Evolutionary conservation across 1,284 basidiomycete genomes (phyloP).

Genomic region (Puccinia sorghi): DNA sequence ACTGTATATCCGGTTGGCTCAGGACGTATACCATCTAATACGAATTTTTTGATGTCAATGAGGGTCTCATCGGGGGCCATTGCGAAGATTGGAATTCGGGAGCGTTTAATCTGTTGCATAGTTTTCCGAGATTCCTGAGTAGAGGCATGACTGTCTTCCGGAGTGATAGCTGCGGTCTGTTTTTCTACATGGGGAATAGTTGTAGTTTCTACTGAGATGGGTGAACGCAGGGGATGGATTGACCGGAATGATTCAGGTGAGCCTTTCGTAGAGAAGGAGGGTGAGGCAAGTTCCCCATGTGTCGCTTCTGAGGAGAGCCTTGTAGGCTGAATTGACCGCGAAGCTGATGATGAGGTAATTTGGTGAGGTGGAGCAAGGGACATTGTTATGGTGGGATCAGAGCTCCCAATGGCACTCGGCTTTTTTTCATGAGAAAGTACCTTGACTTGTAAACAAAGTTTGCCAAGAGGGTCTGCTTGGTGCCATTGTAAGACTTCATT

Average conservation of each 20-base stretch:
- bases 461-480: conserved; percentile 19
- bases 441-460: conserved; percentile 29
- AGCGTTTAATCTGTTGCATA: conserved; percentile 32
- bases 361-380: conserved; percentile 6
- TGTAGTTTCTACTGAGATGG: conserved; percentile 11
- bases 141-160: background rate
- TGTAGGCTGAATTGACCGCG: background rate
- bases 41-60: conserved; percentile 22
- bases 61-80: conserved; percentile 35
- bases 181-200: conserved; percentile 8
- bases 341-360: conserved; percentile 6
- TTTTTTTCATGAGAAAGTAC: background rate
- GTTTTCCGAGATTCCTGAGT: conserved; percentile 36
- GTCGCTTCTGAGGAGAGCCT: conserved; percentile 5
- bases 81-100: conserved; percentile 39
- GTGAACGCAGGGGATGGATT: background rate
- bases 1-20: conserved; percentile 14
- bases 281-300: conserved; percentile 5
- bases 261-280: conserved; percentile 23
- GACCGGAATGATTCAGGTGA: conserved; percentile 31
- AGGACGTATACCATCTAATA: conserved; percentile 25
- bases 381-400: background rate
- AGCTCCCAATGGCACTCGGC: background rate
- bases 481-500: conserved; percentile 25
- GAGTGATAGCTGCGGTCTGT: background rate